Conservation (phyloP, 1,139 yeast species). For the Protomyces lactucae-debilis region DNA sequence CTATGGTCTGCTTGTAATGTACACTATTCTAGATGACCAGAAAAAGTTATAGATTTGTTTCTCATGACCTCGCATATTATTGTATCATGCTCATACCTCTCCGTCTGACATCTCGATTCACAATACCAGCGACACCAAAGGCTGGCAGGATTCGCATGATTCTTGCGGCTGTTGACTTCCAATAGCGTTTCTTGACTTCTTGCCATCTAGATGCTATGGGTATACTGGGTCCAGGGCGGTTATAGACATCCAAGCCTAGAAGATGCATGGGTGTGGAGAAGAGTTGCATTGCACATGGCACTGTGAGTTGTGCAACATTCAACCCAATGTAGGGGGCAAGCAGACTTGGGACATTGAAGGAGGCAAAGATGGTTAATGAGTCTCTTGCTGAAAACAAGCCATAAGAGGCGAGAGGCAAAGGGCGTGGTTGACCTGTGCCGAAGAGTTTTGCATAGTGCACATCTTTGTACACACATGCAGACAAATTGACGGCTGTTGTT, state of each 20-base stretch:
- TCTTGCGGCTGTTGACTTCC: constrained; percentile 28
- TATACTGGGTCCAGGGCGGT: constrained; percentile 1
- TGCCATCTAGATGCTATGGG: neutral
- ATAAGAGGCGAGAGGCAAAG: constrained; percentile 10
- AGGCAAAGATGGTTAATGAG: constrained; percentile 26
- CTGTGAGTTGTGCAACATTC: constrained; percentile 24
- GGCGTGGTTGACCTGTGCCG: constrained; percentile 23
- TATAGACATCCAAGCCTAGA: constrained; percentile 26
- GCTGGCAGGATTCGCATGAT: constrained; percentile 28
- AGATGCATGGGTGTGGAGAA: constrained; percentile 29
- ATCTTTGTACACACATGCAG: constrained; percentile 23
- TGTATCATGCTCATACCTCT: constrained; percentile 3
- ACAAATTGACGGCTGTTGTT: constrained; percentile 21
- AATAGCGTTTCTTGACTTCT: constrained; percentile 8
- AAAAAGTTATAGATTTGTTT: too few relatives aligned
- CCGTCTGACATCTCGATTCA: constrained; percentile 16
- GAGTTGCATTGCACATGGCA: constrained; percentile 29
- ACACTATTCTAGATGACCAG: neutral
- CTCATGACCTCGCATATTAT: neutral
- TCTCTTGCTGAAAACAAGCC: constrained; percentile 27
- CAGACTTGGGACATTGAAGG: constrained; percentile 27
- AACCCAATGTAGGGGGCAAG: constrained; percentile 26
- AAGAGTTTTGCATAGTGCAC: constrained; percentile 24
- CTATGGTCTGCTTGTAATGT: too few relatives aligned
- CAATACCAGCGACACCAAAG: constrained; percentile 28